phyloP scores from a whole-genome alignment of 805 yeast genomes.

The Yamadazyma phyllophila region DNA sequence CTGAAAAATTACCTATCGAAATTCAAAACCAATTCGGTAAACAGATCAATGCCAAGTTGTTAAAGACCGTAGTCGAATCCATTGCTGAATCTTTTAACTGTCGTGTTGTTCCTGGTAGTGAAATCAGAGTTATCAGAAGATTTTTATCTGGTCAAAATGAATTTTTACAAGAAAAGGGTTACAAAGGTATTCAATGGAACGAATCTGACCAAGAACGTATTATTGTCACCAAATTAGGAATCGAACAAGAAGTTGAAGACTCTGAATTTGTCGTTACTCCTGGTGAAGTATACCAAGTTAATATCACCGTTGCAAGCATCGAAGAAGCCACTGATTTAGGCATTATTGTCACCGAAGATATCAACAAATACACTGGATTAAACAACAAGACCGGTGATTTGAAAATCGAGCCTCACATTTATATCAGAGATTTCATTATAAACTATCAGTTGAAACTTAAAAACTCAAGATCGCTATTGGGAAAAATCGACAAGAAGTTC shows the following conservation, averaged over 20 bases:
- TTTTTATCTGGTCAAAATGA: slow-evolving; percentile 96
- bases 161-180: slow-evolving; percentile 85
- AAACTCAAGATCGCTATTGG: slow-evolving; percentile 67
- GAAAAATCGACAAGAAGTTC: slow-evolving; percentile 64
- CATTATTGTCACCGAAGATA: slow-evolving; percentile 61
- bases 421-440: slow-evolving; percentile 83
- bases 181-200: slow-evolving; percentile 88
- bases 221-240: slow-evolving; percentile 40
- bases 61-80: slow-evolving; percentile 78
- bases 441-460: slow-evolving; percentile 72
- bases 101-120: slow-evolving; percentile 86
- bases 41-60: slow-evolving; percentile 61
- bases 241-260: neutral
- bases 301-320: slow-evolving; percentile 75
- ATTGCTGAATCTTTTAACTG: slow-evolving; percentile 84
- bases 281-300: slow-evolving; percentile 87
- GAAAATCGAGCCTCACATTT: slow-evolving; percentile 66
- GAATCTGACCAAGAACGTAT: slow-evolving; percentile 74
- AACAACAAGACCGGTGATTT: slow-evolving; percentile 52
- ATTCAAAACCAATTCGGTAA: slow-evolving; percentile 37
- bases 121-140: slow-evolving; percentile 87
- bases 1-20: slow-evolving; percentile 68
- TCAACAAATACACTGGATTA: slow-evolving; percentile 64
- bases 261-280: slow-evolving; percentile 45
- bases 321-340: slow-evolving; percentile 57